phyloP scores from a whole-genome alignment of 345 rosid species.

The Hirschfeldia incana region DNA sequence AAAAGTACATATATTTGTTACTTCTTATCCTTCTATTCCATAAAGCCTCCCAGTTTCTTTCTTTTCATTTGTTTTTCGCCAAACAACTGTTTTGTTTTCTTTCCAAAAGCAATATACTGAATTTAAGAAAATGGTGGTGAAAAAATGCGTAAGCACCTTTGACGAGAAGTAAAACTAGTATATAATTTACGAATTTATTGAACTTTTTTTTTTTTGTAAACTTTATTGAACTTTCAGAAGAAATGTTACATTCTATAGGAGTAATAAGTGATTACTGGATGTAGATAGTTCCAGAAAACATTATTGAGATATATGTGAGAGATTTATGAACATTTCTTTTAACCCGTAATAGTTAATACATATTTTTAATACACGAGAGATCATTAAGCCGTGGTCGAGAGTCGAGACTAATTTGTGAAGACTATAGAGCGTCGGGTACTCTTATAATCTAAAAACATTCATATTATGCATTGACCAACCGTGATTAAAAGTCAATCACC shows the following conservation, averaged over 20 bases:
- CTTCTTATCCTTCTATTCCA: slow-evolving; percentile 20
- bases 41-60: slow-evolving; percentile 26
- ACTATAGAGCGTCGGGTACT: not conserved
- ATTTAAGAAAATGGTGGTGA: not conserved
- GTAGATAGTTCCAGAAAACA: not conserved
- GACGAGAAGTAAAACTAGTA: not conserved
- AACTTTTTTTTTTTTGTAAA: no score
- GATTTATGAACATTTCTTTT: not conserved
- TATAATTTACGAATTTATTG: not conserved
- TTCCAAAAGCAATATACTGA: not conserved
- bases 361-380: not conserved
- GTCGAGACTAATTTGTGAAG: not conserved
- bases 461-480: not conserved
- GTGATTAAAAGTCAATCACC: not conserved
- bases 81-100: not conserved
- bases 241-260: not conserved
- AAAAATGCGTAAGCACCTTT: not conserved
- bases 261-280: not conserved
- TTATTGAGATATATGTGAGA: not conserved
- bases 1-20: slow-evolving; percentile 31
- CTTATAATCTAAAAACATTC: not conserved
- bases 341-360: not conserved
- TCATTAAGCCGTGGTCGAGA: not conserved
- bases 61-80: slow-evolving; percentile 7
- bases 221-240: not conserved